A percentile compares a stretch with the other conserved stretches of the same genome.
Conservation (phyloP, 805 yeast genomes). For the Saccharomycopsis sp. region DNA sequence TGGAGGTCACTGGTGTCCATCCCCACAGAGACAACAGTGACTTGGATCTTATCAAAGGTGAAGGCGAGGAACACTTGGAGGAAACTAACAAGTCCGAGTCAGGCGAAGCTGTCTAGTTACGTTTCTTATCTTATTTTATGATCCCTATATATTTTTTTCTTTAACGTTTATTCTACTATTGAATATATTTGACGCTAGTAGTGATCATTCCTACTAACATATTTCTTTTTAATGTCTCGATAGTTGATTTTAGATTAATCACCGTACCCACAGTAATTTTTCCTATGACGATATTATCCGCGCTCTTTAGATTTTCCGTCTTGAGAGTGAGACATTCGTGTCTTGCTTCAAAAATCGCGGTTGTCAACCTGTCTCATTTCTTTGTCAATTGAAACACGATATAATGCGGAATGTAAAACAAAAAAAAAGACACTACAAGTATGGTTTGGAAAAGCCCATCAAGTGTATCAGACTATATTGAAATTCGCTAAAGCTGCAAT, state of each 20-base stretch:
- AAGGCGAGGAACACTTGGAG: not conserved
- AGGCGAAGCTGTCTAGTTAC: not conserved
- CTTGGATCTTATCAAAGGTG: not conserved
- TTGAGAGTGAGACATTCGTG: too few relatives aligned
- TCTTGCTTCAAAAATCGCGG: too few relatives aligned
- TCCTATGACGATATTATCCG: too few relatives aligned
- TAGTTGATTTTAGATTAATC: too few relatives aligned
- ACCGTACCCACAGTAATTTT: too few relatives aligned
- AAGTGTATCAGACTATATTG: not conserved
- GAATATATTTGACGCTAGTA: not conserved
- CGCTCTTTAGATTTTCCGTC: too few relatives aligned
- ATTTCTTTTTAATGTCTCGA: not conserved
- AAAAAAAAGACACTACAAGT: too few relatives aligned
- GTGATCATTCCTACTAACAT: not conserved
- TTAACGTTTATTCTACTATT: not conserved
- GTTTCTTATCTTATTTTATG: not conserved
- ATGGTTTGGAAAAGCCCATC: not conserved
- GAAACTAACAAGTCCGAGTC: not conserved
- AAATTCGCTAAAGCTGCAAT: not conserved
- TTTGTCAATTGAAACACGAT: too few relatives aligned
- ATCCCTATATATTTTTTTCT: not conserved
- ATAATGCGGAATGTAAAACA: too few relatives aligned
- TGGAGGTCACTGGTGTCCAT: not conserved
- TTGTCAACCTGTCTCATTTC: too few relatives aligned
- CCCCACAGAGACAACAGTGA: not conserved